Evolutionary conservation across 2,329 filamentous ascomycete genomes (phyloP).

Genomic region (Epichloe festucae): DNA sequence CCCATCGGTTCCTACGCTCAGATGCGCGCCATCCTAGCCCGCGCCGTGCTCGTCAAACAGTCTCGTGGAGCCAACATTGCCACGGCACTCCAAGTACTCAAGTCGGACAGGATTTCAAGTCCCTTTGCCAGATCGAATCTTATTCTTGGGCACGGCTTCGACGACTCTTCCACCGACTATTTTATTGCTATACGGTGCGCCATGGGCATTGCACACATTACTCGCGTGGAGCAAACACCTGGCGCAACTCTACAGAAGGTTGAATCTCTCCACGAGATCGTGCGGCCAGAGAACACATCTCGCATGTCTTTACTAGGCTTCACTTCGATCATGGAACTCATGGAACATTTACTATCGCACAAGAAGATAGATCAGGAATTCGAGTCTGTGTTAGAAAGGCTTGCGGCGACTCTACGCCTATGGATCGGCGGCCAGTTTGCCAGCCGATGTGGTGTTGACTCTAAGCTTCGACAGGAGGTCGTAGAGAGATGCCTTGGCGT

Average conservation of each 20-base stretch:
- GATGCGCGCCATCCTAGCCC: constrained; percentile 44
- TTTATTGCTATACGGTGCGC: constrained; percentile 46
- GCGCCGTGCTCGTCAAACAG: constrained; percentile 41
- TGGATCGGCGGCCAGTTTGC: constrained; percentile 46
- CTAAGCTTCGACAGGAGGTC: constrained; percentile 37
- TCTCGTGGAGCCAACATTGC: constrained; percentile 44
- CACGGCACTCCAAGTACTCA: constrained; percentile 38
- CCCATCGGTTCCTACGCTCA: constrained; percentile 66
- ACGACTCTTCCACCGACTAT: constrained; percentile 32
- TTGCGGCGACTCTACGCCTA: constrained; percentile 44
- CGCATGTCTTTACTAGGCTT: constrained; percentile 46
- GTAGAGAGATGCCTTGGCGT: constrained; percentile 43
- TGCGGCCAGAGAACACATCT: constrained; percentile 26
- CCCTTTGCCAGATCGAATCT: constrained; percentile 19
- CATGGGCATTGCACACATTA: constrained; percentile 46
- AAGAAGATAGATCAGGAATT: constrained; percentile 33
- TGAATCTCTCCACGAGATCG: constrained; percentile 36
- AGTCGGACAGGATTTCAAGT: constrained; percentile 16
- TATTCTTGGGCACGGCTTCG: constrained; percentile 32
- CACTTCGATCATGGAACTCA: constrained; percentile 44
- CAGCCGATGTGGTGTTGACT: constrained; percentile 36
- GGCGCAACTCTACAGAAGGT: constrained; percentile 28
- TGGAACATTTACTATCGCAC: constrained; percentile 38
- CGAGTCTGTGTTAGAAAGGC: constrained; percentile 36
- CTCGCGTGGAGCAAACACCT: constrained; percentile 25